Conservation (phyloP, 192 early-diverging fungal genomes). For the Pilobolus umbonatus region DNA sequence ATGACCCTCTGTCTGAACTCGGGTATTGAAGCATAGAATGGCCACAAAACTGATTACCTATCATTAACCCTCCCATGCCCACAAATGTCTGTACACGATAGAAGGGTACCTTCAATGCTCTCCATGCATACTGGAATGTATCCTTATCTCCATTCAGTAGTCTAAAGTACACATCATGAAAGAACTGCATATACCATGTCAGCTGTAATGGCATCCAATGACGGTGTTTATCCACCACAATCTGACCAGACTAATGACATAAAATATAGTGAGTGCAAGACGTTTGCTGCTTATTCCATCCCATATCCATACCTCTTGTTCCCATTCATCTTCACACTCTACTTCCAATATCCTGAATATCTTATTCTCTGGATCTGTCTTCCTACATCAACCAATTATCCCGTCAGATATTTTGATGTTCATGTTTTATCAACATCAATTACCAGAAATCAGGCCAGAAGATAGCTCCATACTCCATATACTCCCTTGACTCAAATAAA, state of each 20-base stretch:
- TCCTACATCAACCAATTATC: conserved; percentile 9
- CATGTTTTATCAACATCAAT: not conserved
- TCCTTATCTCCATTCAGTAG: conserved; percentile 38
- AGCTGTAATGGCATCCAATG: conserved; percentile 31
- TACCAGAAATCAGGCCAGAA: conserved; percentile 52
- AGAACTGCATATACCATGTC: conserved; percentile 26
- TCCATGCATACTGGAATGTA: conserved; percentile 33
- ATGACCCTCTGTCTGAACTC: not conserved
- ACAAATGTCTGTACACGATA: conserved; percentile 15
- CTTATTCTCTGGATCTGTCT: conserved; percentile 33
- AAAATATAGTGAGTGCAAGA: too few relatives aligned
- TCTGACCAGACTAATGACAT: conserved; percentile 27
- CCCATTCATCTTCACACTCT: conserved; percentile 34
- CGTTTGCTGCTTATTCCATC: not conserved
- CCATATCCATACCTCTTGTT: conserved; percentile 28
- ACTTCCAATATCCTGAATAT: conserved; percentile 29
- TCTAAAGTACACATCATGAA: conserved; percentile 31
- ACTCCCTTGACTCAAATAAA: conserved; percentile 37
- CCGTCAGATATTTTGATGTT: not conserved
- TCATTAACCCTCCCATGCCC: conserved; percentile 25
- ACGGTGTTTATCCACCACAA: conserved; percentile 29
- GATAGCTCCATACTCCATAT: conserved; percentile 29
- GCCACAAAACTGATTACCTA: conserved; percentile 23
- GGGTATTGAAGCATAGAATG: conserved; percentile 31
- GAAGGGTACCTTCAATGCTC: conserved; percentile 17